Evolutionary conservation across 179 eudicot species (phyloP).

Genomic region (Beta corolliflora): DNA sequence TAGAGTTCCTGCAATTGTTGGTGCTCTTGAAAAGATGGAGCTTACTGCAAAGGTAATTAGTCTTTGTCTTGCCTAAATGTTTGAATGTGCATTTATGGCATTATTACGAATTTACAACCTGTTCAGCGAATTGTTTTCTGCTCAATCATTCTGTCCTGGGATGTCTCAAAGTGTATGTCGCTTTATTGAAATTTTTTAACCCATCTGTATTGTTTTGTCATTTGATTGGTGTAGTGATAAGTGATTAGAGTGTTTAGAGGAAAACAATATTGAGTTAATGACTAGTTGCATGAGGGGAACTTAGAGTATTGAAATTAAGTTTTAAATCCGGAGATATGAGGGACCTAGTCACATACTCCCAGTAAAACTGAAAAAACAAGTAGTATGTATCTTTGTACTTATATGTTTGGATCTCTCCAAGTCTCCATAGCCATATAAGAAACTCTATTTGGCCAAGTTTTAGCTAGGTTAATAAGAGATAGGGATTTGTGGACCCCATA

Average conservation of each 20-base stretch:
- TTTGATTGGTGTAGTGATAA: neutral
- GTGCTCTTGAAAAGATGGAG: conserved; percentile 70
- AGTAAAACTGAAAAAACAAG: too few relatives aligned
- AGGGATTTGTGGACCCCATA: too few relatives aligned
- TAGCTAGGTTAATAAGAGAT: too few relatives aligned
- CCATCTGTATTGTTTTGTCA: neutral
- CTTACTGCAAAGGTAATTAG: conserved; percentile 73
- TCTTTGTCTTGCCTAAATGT: conserved; percentile 1
- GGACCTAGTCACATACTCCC: too few relatives aligned
- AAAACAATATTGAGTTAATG: neutral
- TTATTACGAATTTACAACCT: neutral
- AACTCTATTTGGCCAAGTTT: too few relatives aligned
- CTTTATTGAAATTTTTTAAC: neutral
- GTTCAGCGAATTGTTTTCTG: neutral
- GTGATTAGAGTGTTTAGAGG: neutral
- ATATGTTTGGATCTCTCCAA: too few relatives aligned
- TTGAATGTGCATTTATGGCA: neutral
- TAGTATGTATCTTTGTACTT: too few relatives aligned
- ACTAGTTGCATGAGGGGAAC: neutral
- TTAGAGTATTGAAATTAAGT: neutral
- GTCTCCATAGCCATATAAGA: too few relatives aligned
- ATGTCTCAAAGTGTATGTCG: neutral
- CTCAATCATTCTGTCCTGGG: neutral
- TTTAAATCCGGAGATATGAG: neutral
- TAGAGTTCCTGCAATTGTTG: conserved; percentile 85